phyloP scores from a whole-genome alignment of 345 rosid genomes.

The Xanthoceras sorbifolium region DNA sequence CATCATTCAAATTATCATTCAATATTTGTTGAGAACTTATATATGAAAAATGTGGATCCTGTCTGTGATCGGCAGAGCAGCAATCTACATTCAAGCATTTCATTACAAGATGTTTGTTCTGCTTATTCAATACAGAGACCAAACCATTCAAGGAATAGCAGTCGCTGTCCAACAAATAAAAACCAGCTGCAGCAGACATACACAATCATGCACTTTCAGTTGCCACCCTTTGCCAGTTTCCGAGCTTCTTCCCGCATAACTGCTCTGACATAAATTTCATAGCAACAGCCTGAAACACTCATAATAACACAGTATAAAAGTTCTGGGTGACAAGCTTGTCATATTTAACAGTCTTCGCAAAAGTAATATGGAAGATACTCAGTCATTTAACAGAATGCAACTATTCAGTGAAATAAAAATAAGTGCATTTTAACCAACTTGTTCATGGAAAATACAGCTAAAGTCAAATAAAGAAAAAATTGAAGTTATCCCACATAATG shows the following conservation, averaged over 20 bases:
- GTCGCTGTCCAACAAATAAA: slow-evolving; percentile 11
- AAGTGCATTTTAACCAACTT: neutral
- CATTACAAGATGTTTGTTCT: slow-evolving; percentile 8
- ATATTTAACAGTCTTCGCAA: neutral
- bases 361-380: neutral
- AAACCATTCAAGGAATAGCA: neutral
- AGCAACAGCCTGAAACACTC: slow-evolving; percentile 77
- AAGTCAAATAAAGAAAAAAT: neutral
- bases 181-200: neutral
- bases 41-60: neutral
- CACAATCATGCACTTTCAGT: slow-evolving; percentile 37
- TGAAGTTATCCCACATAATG: neutral
- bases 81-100: slow-evolving; percentile 18
- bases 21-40: neutral
- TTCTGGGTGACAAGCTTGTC: neutral
- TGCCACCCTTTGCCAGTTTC: slow-evolving; percentile 33
- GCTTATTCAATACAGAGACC: slow-evolving; percentile 25
- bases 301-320: neutral
- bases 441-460: neutral
- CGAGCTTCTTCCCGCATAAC: slow-evolving; percentile 73
- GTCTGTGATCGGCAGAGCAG: neutral
- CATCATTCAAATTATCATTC: neutral
- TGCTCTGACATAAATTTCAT: slow-evolving; percentile 82
- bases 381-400: neutral
- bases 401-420: neutral